Evolutionary conservation across 345 rosid species (phyloP).

Genomic region (Populus deltoides): DNA sequence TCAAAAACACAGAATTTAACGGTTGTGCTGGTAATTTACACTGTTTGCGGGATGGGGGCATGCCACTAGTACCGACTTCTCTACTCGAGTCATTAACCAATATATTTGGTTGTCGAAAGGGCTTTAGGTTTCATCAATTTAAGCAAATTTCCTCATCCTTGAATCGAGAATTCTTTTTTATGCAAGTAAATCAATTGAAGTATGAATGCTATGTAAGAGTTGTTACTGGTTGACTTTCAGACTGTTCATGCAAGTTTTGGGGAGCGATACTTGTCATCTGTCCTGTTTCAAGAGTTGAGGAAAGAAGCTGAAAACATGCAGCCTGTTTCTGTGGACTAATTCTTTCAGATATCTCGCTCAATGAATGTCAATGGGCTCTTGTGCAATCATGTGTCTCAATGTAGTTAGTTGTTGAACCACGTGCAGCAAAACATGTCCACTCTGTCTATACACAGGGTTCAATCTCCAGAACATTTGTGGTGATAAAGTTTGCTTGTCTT

Average conservation of each 20-base stretch:
- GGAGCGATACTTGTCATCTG: slow-evolving; percentile 83
- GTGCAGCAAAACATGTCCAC: neutral
- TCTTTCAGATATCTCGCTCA: neutral
- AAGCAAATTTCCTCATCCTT: neutral
- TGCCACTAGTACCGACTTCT: neutral
- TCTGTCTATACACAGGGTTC: neutral
- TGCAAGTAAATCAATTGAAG: neutral
- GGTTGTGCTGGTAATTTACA: neutral
- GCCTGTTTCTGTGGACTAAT: slow-evolving; percentile 79
- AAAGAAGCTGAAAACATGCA: slow-evolving; percentile 87
- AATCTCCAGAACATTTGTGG: neutral
- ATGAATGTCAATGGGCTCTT: neutral
- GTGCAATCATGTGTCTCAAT: neutral
- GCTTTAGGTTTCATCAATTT: neutral
- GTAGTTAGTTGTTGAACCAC: neutral
- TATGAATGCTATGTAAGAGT: neutral
- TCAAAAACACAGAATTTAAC: neutral
- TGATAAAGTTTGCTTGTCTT: neutral
- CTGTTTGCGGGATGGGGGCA: neutral
- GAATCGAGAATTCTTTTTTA: neutral
- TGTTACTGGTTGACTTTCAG: slow-evolving; percentile 33
- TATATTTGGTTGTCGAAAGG: neutral
- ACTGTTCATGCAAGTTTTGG: slow-evolving; percentile 95
- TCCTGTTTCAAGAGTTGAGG: slow-evolving; percentile 80
- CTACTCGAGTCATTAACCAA: neutral